These are phyloP conservation scores for Polytolypa hystricis DNA, from an alignment of 2,329 filamentous ascomycete species.

Conservation along the genomic window DNA sequence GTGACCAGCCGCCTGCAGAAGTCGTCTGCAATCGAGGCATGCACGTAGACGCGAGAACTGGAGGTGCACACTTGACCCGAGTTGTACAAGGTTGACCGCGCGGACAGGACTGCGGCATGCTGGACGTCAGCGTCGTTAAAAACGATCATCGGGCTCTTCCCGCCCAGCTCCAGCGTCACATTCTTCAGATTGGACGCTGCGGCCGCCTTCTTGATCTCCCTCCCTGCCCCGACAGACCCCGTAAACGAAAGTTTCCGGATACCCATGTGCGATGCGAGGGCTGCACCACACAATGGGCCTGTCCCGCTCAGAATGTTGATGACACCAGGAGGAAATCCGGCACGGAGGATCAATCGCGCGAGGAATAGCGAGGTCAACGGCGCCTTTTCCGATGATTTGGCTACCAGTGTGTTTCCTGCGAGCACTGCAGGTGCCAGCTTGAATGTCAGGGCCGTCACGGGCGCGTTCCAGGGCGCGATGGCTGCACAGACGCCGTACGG, in stretches of 20 bases:
- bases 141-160: slow-evolving; percentile 34
- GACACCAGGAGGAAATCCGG: slow-evolving; percentile 30
- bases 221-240: slow-evolving; percentile 26
- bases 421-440: slow-evolving; percentile 47
- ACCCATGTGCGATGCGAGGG: slow-evolving; percentile 30
- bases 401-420: slow-evolving; percentile 44
- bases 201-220: slow-evolving; percentile 30
- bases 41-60: slow-evolving; percentile 73
- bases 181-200: slow-evolving; percentile 34
- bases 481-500: slow-evolving; percentile 55
- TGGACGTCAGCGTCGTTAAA: slow-evolving; percentile 37
- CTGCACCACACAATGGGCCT: slow-evolving; percentile 19
- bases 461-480: slow-evolving; percentile 77
- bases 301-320: slow-evolving; percentile 24
- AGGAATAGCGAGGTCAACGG: slow-evolving; percentile 42
- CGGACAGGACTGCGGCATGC: slow-evolving; percentile 29
- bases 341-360: slow-evolving; percentile 22
- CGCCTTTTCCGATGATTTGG: slow-evolving; percentile 51
- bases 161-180: slow-evolving; percentile 36
- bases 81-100: slow-evolving; percentile 39
- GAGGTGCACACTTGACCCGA: slow-evolving; percentile 58
- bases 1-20: too few species aligned
- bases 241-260: slow-evolving; percentile 35
- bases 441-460: slow-evolving; percentile 64
- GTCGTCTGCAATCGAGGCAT: slow-evolving; percentile 79